Evolutionary conservation across 768 basidiomycete species (phyloP).

Genomic region (Suillus subaureus): DNA sequence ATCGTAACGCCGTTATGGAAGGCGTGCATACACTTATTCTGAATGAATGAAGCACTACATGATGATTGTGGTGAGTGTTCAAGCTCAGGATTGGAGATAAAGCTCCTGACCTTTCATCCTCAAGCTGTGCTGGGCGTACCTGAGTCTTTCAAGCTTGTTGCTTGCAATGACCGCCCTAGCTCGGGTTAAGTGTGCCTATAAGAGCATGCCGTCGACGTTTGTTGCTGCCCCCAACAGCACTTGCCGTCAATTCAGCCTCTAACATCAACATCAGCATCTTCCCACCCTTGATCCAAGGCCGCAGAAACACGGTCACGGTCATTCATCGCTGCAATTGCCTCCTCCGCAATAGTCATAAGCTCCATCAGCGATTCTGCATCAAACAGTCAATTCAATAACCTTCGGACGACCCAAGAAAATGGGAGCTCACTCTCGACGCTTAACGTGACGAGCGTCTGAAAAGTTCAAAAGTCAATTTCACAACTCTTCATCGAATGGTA

Average conservation of each 20-base stretch:
- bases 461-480: not conserved
- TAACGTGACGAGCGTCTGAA: constrained; percentile 44
- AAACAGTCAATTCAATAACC: not conserved
- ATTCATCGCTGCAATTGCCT: constrained; percentile 30
- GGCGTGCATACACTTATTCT: not conserved
- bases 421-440: constrained; percentile 47
- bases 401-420: not conserved
- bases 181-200: not conserved
- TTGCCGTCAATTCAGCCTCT: not conserved
- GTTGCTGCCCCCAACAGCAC: not conserved
- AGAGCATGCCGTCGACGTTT: not conserved
- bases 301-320: constrained; percentile 32
- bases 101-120: not conserved
- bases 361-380: constrained; percentile 34
- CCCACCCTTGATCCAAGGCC: constrained; percentile 11
- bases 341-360: constrained; percentile 37
- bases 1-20: not conserved
- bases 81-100: not conserved
- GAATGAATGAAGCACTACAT: not conserved
- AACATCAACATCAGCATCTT: not conserved
- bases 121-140: not conserved
- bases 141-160: not conserved
- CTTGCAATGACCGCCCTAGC: not conserved
- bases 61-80: not conserved
- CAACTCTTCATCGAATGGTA: not conserved